Base-by-base conservation (phyloP, 345 rosid genomes). In the Eucalyptus albens region DNA sequence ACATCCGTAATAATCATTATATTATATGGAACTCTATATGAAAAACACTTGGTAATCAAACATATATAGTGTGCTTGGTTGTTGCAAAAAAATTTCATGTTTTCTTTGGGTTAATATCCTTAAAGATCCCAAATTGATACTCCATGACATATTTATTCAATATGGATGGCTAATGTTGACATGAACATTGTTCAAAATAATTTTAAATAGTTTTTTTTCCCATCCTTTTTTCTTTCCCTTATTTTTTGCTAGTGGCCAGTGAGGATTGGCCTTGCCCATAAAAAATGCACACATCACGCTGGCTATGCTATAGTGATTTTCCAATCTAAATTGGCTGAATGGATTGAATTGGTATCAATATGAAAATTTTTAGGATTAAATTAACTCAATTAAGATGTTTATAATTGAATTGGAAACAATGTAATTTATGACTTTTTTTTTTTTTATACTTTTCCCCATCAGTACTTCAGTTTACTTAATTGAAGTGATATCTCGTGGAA, bases 171-270 rank as follows among this genome's bases (percentile, higher is more conserved):
- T 0, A 0, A 56, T 22, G 62, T 56, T 24, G 62, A 56, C 14
- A 56, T 0, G 0, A 9, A 22, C 2, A 22, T 56, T 56, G 6
- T 24, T 56, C 0, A 22, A 19, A 53, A 56, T 24, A 0, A 56
- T 56, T 56, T 56, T 24, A 9, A 56, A 24, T 56, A 56, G 9
- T 56, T 24, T 56, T 56, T 56, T 22, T 56, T 9, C 12, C 11
- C 29, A 9, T 24, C 29, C 6, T 56, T 56, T 56, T 26, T 56
- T 56, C 29, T 56, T 56, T 56, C 0, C 59, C 29, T 56, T 24
- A 9, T 0, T 24, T 24, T 56, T 56, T 56, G 62, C 6, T 0
- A 10, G 6, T 56, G 29, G 62, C 13, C 1, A 26, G 21, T 22
- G 62, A 56, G 27, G 62, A 26, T 5, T 24, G 13, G 13, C 6